Percentiles rank a stretch among this genome's conserved stretches.
These are phyloP conservation scores for Penicillium salamii DNA, from an alignment of 495 filamentous ascomycete species.

Conservation along the genomic window DNA sequence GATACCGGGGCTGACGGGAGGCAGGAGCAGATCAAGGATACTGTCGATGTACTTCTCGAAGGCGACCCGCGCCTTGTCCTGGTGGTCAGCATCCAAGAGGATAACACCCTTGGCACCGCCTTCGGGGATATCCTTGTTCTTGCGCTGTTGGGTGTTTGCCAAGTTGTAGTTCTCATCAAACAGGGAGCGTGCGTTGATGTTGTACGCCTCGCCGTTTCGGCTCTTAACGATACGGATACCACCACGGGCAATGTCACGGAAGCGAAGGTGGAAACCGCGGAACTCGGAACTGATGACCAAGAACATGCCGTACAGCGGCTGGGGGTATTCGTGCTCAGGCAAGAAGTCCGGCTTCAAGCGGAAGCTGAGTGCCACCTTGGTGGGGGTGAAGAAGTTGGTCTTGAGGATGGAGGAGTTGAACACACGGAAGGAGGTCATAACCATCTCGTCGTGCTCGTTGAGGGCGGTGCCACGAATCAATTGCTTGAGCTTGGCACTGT, in stretches of 20 bases:
- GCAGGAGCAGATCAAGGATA: slow-evolving; percentile 90
- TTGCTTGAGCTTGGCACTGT: slow-evolving; percentile 71
- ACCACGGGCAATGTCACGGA: slow-evolving; percentile 94
- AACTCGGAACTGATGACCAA: slow-evolving; percentile 95
- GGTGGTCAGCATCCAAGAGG: slow-evolving; percentile 86
- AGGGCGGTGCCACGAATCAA: slow-evolving; percentile 75
- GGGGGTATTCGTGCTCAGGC: slow-evolving; percentile 87
- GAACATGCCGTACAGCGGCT: slow-evolving; percentile 97
- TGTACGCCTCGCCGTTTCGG: slow-evolving; percentile 87
- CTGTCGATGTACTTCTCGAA: slow-evolving; percentile 99
- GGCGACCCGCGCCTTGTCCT: slow-evolving; percentile 84
- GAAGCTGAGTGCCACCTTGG: slow-evolving; percentile 97
- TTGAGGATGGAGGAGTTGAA: slow-evolving; percentile 91
- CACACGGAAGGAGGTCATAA: slow-evolving; percentile 93
- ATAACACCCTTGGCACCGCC: slow-evolving; percentile 98
- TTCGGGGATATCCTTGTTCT: slow-evolving; percentile 99
- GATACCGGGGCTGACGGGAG: slow-evolving; percentile 88
- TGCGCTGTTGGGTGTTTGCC: slow-evolving; percentile 97
- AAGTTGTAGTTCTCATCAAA: slow-evolving; percentile 99
- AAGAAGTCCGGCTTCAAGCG: slow-evolving; percentile 86
- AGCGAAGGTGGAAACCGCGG: slow-evolving; percentile 94
- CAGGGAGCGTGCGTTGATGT: slow-evolving; percentile 91
- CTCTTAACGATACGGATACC: slow-evolving; percentile 99
- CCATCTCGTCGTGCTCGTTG: slow-evolving; percentile 97
- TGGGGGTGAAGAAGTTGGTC: slow-evolving; percentile 99